These are phyloP conservation scores for Margaritispora aquatica DNA, from an alignment of 495 filamentous ascomycete species.

Conservation along the genomic window DNA sequence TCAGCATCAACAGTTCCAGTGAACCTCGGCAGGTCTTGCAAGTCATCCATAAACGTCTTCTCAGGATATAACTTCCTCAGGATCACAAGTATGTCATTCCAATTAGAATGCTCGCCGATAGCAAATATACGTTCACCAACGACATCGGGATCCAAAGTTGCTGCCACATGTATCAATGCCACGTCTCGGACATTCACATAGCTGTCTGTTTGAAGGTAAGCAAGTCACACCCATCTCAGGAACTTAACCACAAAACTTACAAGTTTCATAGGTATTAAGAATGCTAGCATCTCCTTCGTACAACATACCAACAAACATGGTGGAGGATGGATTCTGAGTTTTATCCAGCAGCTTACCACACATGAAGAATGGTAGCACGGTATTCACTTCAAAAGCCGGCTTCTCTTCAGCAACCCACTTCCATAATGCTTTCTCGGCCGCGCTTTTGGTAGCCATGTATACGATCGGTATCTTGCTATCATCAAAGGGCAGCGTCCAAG, in stretches of 20 bases:
- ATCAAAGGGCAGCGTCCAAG: conserved; percentile 32
- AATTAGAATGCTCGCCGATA: conserved; percentile 31
- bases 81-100: conserved; percentile 28
- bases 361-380: neutral
- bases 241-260: neutral
- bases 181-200: conserved; percentile 31
- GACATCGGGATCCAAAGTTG: conserved; percentile 30
- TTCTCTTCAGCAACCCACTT: conserved; percentile 1
- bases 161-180: conserved; percentile 37
- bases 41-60: conserved; percentile 3
- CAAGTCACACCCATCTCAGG: neutral
- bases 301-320: neutral
- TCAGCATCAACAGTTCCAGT: neutral
- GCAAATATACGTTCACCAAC: conserved; percentile 40
- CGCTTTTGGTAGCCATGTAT: conserved; percentile 46
- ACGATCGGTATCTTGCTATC: conserved; percentile 28
- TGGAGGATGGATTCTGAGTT: neutral
- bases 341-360: neutral
- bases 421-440: conserved; percentile 1
- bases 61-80: conserved; percentile 17
- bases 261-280: neutral
- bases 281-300: neutral
- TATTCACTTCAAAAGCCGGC: neutral
- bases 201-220: neutral
- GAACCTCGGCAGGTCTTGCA: neutral